phyloP scores from a whole-genome alignment of 1,284 basidiomycete species.

The Pseudozyma tsukubaensis region DNA sequence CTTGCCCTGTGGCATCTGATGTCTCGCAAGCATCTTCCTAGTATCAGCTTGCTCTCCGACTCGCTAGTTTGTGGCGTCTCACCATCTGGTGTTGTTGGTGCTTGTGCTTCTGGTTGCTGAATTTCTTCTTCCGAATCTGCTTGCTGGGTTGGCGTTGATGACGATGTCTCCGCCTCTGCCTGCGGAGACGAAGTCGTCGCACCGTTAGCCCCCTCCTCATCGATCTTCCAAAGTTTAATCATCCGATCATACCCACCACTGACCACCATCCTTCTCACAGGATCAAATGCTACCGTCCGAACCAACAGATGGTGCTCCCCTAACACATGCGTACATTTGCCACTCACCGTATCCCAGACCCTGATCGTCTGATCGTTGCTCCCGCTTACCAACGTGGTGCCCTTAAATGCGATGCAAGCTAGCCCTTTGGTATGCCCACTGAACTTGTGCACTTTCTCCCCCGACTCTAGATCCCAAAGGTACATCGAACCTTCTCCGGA shows the following conservation, averaged over 20 bases:
- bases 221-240: slow-evolving; percentile 48
- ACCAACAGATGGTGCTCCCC: slow-evolving; percentile 51
- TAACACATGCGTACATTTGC: slow-evolving; percentile 38
- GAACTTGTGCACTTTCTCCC: slow-evolving; percentile 43
- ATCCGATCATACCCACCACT: slow-evolving; percentile 56
- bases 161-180: not conserved
- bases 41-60: not conserved
- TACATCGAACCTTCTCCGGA: slow-evolving; percentile 55
- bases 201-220: not conserved
- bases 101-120: too few relatives aligned
- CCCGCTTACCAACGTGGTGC: slow-evolving; percentile 49
- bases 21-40: slow-evolving; percentile 27
- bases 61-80: too few relatives aligned
- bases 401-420: slow-evolving; percentile 51
- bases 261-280: slow-evolving; percentile 30
- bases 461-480: slow-evolving; percentile 50
- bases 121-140: not conserved
- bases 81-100: too few relatives aligned
- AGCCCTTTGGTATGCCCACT: slow-evolving; percentile 49
- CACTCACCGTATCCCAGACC: slow-evolving; percentile 52
- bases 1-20: slow-evolving; percentile 28
- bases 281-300: slow-evolving; percentile 46
- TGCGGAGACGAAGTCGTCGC: too few relatives aligned
- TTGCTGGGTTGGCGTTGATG: not conserved
- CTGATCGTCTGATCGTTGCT: slow-evolving; percentile 58